Base-by-base conservation (phyloP, 2,329 filamentous ascomycete species). In the Ceratocystis harringtonii region DNA sequence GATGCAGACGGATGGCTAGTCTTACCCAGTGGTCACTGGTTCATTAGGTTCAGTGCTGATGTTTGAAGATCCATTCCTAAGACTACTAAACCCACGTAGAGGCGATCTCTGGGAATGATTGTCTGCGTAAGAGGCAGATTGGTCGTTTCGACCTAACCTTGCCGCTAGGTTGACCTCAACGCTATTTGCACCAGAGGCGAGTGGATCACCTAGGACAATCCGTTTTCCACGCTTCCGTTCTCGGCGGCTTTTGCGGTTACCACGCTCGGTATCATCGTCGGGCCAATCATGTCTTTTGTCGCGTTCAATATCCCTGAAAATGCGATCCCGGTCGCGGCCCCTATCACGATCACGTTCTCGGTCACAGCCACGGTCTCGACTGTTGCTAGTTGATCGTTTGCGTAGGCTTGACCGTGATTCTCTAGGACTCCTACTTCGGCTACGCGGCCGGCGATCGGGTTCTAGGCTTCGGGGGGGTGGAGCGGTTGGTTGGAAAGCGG, bases 81-180 rank as follows among this genome's bases (percentile, higher is more conserved):
- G 28, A 74, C 65, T 77, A 74, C 65, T 74, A 71, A 66, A 66
- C 1, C 65, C 65, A 5, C 45, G 62, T 4, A 67, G 78, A n/a
- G 75, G 78, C 50, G 78, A 77, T 60, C 77, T 76, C 3, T 74
- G 74, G 36, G 72, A 68, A 57, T 78, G 30, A 60, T 58, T 55
- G 19, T 45, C 10, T 12, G 41, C 55, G 19, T 66, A 45, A 17
- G 22, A 5, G 22, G 22, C 22, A 12, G 63, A 50, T 30, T 78
- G 76, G 65, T 75, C 76, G 17, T 63, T 52, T 15, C 62, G 45
- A 48, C 74, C 73, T 36, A 76, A 75, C 55, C 79, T 75, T 15
- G 76, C 75, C 19, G 74, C 73, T 77, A 81, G 79, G 41, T 79
- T 79, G 66, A 80, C 78, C 69, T 82, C 79, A 48, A 79, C 73